Conservation (phyloP, 176 grass and related monocot genomes). For the Aegilops tauschii region DNA sequence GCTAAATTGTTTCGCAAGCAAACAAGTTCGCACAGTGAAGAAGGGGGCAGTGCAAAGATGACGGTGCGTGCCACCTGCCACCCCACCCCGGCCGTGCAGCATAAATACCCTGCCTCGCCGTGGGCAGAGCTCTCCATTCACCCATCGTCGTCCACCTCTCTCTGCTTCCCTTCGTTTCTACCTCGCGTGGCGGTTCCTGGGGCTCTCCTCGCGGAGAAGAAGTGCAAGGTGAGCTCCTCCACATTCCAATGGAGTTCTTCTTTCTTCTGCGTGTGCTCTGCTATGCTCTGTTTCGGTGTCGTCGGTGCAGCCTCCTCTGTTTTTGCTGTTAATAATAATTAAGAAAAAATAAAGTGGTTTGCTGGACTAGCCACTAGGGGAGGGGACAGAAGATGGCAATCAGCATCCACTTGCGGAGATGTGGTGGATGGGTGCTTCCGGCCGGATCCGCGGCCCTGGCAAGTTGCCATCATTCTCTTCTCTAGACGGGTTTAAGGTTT, state of each 20-base stretch:
- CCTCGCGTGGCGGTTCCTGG: too few species aligned
- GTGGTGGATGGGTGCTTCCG: not conserved
- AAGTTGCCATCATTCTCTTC: not conserved
- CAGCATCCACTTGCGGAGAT: conserved; percentile 30
- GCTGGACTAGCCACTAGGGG: not conserved
- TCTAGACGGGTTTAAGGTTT: conserved; percentile 27
- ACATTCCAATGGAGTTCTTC: not conserved
- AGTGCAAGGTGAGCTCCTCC: not conserved
- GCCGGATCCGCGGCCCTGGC: conserved; percentile 32
- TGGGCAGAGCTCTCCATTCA: not conserved
- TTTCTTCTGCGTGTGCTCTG: not conserved
- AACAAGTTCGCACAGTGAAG: not conserved
- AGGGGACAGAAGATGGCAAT: not conserved
- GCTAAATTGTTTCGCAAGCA: not conserved
- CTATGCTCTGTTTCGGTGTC: too few species aligned
- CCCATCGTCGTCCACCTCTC: too few species aligned
- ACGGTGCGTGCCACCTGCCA: not conserved
- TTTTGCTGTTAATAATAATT: too few species aligned
- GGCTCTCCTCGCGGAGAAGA: not conserved
- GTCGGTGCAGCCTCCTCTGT: too few species aligned
- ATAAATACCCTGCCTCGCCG: conserved; percentile 34
- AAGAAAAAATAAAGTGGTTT: too few species aligned
- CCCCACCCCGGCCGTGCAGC: not conserved
- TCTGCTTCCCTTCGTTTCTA: too few species aligned
- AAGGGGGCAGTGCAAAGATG: not conserved